Evolutionary conservation across 2,329 filamentous ascomycete species (phyloP).

Genomic region (Trichophyton equinum): DNA sequence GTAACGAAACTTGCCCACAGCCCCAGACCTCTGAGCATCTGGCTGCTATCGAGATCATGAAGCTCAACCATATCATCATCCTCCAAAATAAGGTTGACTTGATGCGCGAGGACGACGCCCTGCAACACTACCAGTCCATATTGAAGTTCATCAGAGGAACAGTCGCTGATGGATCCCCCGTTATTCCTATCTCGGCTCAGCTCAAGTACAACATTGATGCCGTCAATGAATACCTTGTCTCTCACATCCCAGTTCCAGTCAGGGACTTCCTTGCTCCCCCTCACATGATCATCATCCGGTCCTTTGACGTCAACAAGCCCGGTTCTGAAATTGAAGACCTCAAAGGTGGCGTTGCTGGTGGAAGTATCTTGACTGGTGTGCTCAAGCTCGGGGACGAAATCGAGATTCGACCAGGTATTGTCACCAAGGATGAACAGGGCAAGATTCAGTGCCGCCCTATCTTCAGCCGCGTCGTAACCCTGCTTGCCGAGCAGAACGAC

Average conservation of each 20-base stretch:
- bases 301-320: slow-evolving; percentile 99
- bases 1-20: slow-evolving; percentile 96
- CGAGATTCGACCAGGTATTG: slow-evolving; percentile 96
- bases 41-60: slow-evolving; percentile 99
- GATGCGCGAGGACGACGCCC: slow-evolving; percentile 89
- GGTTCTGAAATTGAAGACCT: slow-evolving; percentile 97
- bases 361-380: slow-evolving; percentile 90
- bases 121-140: slow-evolving; percentile 92
- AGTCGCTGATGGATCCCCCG: slow-evolving; percentile 83
- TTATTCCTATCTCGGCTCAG: slow-evolving; percentile 95
- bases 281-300: slow-evolving; percentile 98
- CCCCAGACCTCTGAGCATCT: slow-evolving; percentile 98
- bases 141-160: slow-evolving; percentile 97
- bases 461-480: slow-evolving; percentile 83
- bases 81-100: slow-evolving; percentile 99
- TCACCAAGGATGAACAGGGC: slow-evolving; percentile 85
- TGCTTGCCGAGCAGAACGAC: slow-evolving; percentile 97
- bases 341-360: slow-evolving; percentile 97
- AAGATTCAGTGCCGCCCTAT: slow-evolving; percentile 95
- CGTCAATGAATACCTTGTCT: slow-evolving; percentile 90
- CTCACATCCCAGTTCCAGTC: slow-evolving; percentile 81
- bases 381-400: slow-evolving; percentile 96
- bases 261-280: slow-evolving; percentile 86
- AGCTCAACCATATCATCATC: slow-evolving; percentile 98
- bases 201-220: slow-evolving; percentile 99